These are phyloP conservation scores for Agaricus sinodeliciosus DNA, from an alignment of 768 basidiomycete species.

Conservation along the genomic window DNA sequence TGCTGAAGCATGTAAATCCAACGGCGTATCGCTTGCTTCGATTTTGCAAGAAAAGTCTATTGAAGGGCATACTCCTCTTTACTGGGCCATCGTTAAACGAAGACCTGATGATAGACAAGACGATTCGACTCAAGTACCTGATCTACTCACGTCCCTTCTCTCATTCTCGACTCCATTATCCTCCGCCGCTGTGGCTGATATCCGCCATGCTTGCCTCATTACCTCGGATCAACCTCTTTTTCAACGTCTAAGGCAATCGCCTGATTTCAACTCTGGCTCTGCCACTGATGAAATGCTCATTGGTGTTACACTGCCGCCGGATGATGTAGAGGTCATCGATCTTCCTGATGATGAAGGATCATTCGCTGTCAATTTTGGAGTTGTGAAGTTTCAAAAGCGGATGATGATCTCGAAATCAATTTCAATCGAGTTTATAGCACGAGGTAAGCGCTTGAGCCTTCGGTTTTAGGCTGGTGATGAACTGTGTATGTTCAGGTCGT, in stretches of 20 bases:
- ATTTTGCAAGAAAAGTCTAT: constrained; percentile 59
- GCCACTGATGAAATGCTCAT: constrained; percentile 49
- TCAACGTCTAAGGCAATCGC: constrained; percentile 48
- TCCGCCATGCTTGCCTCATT: constrained; percentile 60
- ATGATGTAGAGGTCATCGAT: constrained; percentile 51
- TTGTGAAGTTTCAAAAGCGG: constrained; percentile 62
- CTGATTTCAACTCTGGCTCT: constrained; percentile 43
- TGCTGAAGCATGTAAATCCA: constrained; percentile 47
- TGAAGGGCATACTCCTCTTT: constrained; percentile 59
- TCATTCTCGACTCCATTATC: constrained; percentile 41
- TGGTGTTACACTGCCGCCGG: constrained; percentile 36
- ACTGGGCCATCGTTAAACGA: constrained; percentile 68
- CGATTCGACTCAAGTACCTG: constrained; percentile 23
- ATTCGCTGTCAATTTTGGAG: constrained; percentile 46
- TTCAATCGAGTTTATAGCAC: constrained; percentile 59
- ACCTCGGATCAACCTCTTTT: constrained; percentile 57
- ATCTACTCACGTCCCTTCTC: constrained; percentile 45
- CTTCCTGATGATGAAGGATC: constrained; percentile 40
- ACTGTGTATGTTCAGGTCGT: constrained; percentile 30
- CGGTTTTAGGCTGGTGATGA: background rate
- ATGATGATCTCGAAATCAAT: constrained; percentile 57
- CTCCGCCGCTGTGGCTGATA: constrained; percentile 43
- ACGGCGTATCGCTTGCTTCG: constrained; percentile 42
- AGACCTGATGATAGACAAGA: constrained; percentile 29
- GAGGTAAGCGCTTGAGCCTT: constrained; percentile 23